Percentiles rank a stretch among this genome's conserved stretches.
Conservation (phyloP, 805 yeast genomes). For the Pichia thaimueangensis region DNA sequence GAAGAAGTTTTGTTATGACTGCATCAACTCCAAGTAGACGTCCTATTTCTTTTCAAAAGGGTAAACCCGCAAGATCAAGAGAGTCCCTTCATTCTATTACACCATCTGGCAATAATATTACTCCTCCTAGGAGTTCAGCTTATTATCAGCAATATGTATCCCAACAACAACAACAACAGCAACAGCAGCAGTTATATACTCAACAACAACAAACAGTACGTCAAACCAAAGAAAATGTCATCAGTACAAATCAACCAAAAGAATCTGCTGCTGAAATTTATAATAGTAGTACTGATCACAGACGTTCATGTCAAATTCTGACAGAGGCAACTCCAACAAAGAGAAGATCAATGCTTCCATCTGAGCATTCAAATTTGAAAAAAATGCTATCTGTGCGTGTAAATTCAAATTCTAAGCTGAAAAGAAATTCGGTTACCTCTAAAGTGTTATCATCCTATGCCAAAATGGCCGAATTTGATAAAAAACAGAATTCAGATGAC, state of each 20-base stretch:
- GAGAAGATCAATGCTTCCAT: slow-evolving; percentile 16
- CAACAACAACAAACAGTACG: not conserved
- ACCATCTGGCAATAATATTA: not conserved
- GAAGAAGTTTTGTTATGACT: slow-evolving; percentile 38
- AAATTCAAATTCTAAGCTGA: slow-evolving; percentile 26
- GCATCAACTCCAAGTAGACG: slow-evolving; percentile 42
- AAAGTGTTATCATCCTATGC: slow-evolving; percentile 69
- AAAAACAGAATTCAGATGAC: slow-evolving; percentile 63
- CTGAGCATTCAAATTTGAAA: slow-evolving; percentile 20
- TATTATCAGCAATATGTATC: no score
- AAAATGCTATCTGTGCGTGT: not conserved
- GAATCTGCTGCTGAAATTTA: not conserved
- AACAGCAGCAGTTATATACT: no score
- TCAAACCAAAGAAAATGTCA: not conserved
- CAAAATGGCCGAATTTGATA: slow-evolving; percentile 45
- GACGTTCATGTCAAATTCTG: slow-evolving; percentile 11
- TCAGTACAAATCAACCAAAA: not conserved
- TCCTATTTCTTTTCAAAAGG: slow-evolving; percentile 40
- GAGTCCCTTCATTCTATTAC: slow-evolving; percentile 14
- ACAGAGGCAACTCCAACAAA: slow-evolving; percentile 19
- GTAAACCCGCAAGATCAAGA: slow-evolving; percentile 16
- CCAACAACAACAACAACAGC: no score
- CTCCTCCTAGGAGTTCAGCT: slow-evolving; percentile 4
- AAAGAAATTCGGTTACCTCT: slow-evolving; percentile 67
- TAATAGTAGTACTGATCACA: not conserved